Conservation (phyloP, 495 filamentous ascomycete species). For the Xylaria venustula region DNA sequence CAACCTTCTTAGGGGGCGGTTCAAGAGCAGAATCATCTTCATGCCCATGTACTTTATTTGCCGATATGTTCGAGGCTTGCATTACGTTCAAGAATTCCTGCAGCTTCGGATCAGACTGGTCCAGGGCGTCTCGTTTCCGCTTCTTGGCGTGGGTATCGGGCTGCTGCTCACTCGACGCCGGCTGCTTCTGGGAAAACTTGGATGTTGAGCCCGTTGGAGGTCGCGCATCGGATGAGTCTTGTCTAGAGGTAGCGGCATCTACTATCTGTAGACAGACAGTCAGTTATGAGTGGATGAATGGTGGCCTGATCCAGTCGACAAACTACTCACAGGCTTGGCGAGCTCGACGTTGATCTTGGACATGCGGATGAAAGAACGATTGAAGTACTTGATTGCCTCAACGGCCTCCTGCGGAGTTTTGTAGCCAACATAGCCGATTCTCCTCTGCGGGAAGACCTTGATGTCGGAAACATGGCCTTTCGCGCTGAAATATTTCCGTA, state of each 20-base stretch:
- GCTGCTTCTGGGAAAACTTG: background rate
- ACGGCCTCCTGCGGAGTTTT: slow-evolving; percentile 76
- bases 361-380: slow-evolving; percentile 92
- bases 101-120: slow-evolving; percentile 69
- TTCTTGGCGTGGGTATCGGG: slow-evolving; percentile 36
- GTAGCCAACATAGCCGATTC: slow-evolving; percentile 96
- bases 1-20: slow-evolving; percentile 37
- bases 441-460: slow-evolving; percentile 80
- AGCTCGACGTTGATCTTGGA: slow-evolving; percentile 92
- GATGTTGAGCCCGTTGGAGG: slow-evolving; percentile 17
- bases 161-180: slow-evolving; percentile 9
- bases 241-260: slow-evolving; percentile 27
- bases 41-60: slow-evolving; percentile 56
- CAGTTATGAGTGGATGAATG: background rate
- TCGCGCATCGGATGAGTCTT: slow-evolving; percentile 9
- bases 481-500: slow-evolving; percentile 79
- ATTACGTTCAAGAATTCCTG: slow-evolving; percentile 85
- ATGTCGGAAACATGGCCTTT: slow-evolving; percentile 82
- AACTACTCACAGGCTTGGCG: slow-evolving; percentile 72
- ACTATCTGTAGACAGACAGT: slow-evolving; percentile 25
- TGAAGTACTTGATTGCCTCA: slow-evolving; percentile 88
- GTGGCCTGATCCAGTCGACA: slow-evolving; percentile 1
- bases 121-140: slow-evolving; percentile 50
- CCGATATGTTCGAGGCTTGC: slow-evolving; percentile 64
- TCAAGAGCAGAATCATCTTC: slow-evolving; percentile 50